A percentile compares a stretch with the other conserved stretches of the same genome.
Conservation (phyloP, 495 filamentous ascomycete species). For the Bryoglossum gracile region DNA sequence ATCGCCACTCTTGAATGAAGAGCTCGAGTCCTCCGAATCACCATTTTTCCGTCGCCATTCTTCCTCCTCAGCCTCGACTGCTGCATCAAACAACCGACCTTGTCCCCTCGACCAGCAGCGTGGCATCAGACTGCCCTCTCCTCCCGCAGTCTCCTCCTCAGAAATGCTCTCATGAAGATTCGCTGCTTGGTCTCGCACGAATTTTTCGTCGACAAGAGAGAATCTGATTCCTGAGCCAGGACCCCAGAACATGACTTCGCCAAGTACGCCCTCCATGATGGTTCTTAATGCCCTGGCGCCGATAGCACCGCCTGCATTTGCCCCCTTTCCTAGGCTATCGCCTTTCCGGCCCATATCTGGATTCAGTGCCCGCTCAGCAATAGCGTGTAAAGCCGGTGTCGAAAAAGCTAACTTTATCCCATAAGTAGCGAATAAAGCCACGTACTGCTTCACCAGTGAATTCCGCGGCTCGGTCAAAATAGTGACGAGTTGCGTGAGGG, state of each 20-base stretch:
- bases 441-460: constrained; percentile 78
- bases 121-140: constrained; percentile 11
- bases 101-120: constrained; percentile 38
- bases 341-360: constrained; percentile 24
- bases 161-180: not conserved
- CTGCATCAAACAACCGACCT: constrained; percentile 44
- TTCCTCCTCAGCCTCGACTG: constrained; percentile 47
- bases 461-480: constrained; percentile 92
- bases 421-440: constrained; percentile 72
- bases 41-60: constrained; percentile 19
- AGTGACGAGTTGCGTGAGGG: constrained; percentile 68
- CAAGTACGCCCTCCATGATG: constrained; percentile 80
- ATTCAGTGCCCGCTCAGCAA: constrained; percentile 60
- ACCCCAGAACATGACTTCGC: constrained; percentile 86
- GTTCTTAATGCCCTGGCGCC: constrained; percentile 83
- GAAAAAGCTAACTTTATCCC: constrained; percentile 82
- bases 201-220: constrained; percentile 35
- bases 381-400: constrained; percentile 63
- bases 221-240: constrained; percentile 55
- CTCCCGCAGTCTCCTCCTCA: constrained; percentile 1
- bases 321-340: not conserved
- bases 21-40: too few relatives aligned
- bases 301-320: constrained; percentile 54
- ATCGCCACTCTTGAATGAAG: not conserved
- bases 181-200: constrained; percentile 1